phyloP scores from a whole-genome alignment of 1,139 yeast genomes.

The Scheffersomyces segobiensis region DNA sequence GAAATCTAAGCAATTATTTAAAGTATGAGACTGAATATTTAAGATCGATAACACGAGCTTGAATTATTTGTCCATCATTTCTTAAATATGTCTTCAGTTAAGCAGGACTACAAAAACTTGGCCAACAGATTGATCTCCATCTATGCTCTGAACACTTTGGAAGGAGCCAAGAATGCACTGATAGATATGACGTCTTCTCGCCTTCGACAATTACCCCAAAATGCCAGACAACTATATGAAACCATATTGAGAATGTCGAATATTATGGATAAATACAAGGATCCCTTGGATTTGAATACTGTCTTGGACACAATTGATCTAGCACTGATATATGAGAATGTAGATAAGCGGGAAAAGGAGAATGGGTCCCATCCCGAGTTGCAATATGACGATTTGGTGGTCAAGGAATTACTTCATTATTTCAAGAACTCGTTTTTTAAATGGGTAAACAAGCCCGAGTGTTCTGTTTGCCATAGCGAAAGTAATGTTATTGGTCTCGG shows the following conservation, averaged over 20 bases:
- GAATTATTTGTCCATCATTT: not conserved
- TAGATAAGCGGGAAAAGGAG: conserved; percentile 28
- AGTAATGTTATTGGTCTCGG: conserved; percentile 34
- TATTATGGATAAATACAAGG: conserved; percentile 6
- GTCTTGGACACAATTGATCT: conserved; percentile 38
- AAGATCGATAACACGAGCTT: not conserved
- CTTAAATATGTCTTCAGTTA: conserved; percentile 3
- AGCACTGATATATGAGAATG: conserved; percentile 35
- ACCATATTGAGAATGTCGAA: conserved; percentile 6
- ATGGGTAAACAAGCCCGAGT: conserved; percentile 78
- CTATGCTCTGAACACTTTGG: conserved; percentile 6
- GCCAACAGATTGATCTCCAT: conserved; percentile 9
- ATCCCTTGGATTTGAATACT: conserved; percentile 10
- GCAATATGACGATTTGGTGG: conserved; percentile 65
- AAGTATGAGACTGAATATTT: not conserved
- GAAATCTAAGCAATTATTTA: no score
- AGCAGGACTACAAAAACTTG: conserved; percentile 5
- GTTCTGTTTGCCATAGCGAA: conserved; percentile 53
- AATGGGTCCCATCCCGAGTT: conserved; percentile 14
- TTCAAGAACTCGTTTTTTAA: conserved; percentile 77
- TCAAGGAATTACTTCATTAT: conserved; percentile 68
- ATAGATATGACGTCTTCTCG: not conserved
- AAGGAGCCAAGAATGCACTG: not conserved
- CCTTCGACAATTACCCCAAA: not conserved
- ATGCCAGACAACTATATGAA: conserved; percentile 4